Evolutionary conservation across 768 basidiomycete genomes (phyloP).

Genomic region (Termitomyces sp.): DNA sequence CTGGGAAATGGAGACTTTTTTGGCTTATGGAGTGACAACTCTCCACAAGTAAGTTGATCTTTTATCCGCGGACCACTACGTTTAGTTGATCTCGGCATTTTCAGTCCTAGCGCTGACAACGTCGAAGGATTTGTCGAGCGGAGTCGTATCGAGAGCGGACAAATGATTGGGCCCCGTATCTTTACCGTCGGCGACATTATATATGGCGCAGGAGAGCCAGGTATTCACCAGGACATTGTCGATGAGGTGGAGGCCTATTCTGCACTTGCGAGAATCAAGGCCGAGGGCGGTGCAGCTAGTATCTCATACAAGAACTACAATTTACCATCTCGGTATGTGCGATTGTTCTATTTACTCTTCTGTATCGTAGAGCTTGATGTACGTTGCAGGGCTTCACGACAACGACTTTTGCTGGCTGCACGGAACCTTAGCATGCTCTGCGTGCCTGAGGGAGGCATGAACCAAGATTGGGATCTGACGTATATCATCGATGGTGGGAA

Average conservation of each 20-base stretch:
- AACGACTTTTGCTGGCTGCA: slow-evolving; percentile 59
- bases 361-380: not conserved
- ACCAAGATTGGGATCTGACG: slow-evolving; percentile 74
- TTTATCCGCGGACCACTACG: not conserved
- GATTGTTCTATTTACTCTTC: slow-evolving; percentile 3
- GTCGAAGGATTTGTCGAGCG: slow-evolving; percentile 65
- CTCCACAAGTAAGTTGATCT: slow-evolving; percentile 61
- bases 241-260: slow-evolving; percentile 60
- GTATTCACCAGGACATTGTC: slow-evolving; percentile 59
- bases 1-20: slow-evolving; percentile 74
- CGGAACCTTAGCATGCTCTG: slow-evolving; percentile 64
- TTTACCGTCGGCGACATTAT: slow-evolving; percentile 68
- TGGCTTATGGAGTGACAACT: slow-evolving; percentile 75
- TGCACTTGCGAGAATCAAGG: slow-evolving; percentile 65
- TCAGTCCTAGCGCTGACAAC: slow-evolving; percentile 62
- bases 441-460: slow-evolving; percentile 79
- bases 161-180: slow-evolving; percentile 66
- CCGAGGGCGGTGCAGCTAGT: slow-evolving; percentile 64
- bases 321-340: slow-evolving; percentile 52
- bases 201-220: slow-evolving; percentile 47
- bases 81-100: not conserved
- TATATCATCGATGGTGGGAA: slow-evolving; percentile 66
- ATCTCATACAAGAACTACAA: slow-evolving; percentile 83
- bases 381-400: slow-evolving; percentile 55
- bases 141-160: slow-evolving; percentile 63